These are phyloP conservation scores for Fraxinus latifolia DNA, from an alignment of 305 asterid genomes.

Conservation along the genomic window DNA sequence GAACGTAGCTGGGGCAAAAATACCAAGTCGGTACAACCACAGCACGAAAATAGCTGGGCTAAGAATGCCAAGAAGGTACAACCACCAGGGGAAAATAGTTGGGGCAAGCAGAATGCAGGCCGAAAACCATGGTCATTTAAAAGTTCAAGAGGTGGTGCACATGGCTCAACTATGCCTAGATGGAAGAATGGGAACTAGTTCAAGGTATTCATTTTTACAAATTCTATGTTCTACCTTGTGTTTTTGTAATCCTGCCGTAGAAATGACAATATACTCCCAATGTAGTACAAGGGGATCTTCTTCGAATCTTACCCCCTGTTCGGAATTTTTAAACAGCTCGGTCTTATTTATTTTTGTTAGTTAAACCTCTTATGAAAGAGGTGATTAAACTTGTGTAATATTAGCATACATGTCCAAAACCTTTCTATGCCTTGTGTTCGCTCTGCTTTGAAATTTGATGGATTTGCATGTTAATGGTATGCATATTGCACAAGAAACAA, in stretches of 20 bases:
- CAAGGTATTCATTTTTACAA: neutral
- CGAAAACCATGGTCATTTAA: constrained; percentile 54
- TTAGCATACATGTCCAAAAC: neutral
- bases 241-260: neutral
- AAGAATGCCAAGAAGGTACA: constrained; percentile 36
- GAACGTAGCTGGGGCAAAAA: neutral
- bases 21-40: constrained; percentile 25
- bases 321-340: neutral
- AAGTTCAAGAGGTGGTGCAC: constrained; percentile 62
- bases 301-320: neutral
- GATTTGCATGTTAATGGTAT: neutral
- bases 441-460: neutral
- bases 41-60: constrained; percentile 35
- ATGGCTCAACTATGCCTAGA: constrained; percentile 78
- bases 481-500: neutral
- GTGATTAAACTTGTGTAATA: neutral
- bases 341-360: neutral
- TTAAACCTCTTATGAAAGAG: neutral
- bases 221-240: neutral
- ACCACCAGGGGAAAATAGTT: constrained; percentile 35
- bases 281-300: constrained; percentile 9
- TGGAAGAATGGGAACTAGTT: constrained; percentile 28
- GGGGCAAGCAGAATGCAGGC: constrained; percentile 38
- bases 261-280: neutral
- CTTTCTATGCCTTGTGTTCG: neutral